Conservation (phyloP, 257 asterid species). For the Eustoma russellianum region DNA sequence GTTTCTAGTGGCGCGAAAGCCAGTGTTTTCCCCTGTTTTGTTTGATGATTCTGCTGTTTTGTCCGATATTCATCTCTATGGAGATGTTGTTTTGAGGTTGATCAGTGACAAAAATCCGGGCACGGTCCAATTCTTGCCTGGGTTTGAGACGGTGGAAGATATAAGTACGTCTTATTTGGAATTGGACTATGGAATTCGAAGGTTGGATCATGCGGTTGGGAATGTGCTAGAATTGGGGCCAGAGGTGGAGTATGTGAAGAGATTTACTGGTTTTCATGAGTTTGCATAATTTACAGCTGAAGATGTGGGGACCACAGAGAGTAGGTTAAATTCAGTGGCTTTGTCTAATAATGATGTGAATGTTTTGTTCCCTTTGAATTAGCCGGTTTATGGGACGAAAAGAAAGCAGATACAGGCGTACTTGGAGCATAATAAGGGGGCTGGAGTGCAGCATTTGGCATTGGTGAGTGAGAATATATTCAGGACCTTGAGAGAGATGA, state of each 20-base stretch:
- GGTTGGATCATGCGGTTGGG: constrained; percentile 88
- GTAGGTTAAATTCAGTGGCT: constrained; percentile 81
- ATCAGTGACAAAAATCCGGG: constrained; percentile 27
- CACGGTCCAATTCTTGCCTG: constrained; percentile 36
- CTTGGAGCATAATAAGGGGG: constrained; percentile 92
- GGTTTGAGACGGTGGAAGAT: constrained; percentile 43
- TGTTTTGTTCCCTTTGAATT: constrained; percentile 70
- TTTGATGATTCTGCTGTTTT: constrained; percentile 32
- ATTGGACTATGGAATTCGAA: constrained; percentile 63
- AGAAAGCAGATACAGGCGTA: constrained; percentile 95
- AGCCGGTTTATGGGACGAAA: constrained; percentile 78
- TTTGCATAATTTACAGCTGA: constrained; percentile 82
- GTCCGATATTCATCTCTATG: constrained; percentile 69
- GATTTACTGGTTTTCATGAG: constrained; percentile 75
- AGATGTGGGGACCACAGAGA: constrained; percentile 83
- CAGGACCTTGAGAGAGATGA: constrained; percentile 75
- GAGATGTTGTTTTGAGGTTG: constrained; percentile 63
- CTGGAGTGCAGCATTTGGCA: constrained; percentile 95
- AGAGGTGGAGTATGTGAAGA: constrained; percentile 56
- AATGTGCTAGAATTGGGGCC: constrained; percentile 64
- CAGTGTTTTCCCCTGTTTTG: constrained; percentile 37
- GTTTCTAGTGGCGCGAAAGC: constrained; percentile 63
- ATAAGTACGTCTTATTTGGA: constrained; percentile 26
- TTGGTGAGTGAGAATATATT: constrained; percentile 64
- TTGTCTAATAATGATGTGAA: constrained; percentile 72